Base-by-base conservation (phyloP, 495 filamentous ascomycete genomes). In the Aspergillus funiculosus region DNA sequence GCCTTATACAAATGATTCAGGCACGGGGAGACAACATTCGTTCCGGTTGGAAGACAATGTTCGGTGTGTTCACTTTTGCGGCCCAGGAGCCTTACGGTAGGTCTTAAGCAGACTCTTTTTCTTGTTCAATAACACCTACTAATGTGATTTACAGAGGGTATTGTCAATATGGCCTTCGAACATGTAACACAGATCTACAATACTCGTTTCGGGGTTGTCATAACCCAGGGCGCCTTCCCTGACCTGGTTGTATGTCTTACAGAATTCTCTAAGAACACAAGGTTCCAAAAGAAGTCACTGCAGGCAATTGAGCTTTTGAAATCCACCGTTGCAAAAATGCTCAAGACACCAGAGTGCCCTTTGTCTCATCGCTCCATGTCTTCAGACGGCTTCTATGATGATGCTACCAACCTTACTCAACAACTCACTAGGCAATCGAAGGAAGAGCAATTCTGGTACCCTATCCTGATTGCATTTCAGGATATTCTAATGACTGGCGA, bases 401-500 rank as follows among this genome's bases (percentile, higher is more conserved):
- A 71, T 38, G 66, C 58, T 46, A 65, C 72, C 20, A 79, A 76
- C 31, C 60, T 73, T 18, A 58, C 68, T 4, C 70, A 73, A 45
- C 72, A 73, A 34, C 69, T 73, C 37, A 75, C 62, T 27, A 67
- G 70, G 37, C 73, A 78, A 42, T 89, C 87, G 0, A 77, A 92
- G 51, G 90, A 97, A 58, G 94, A 97, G 60, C 91, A 95, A 27
- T 99, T 87, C 64, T 99, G 92, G 92, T 97, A 96, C 53, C 92
- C 92, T 0, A 85, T 99, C 21, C 75, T 99, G 9, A 97, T 97
- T 60, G 89, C 94, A 5, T 97, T 97, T 71, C 92, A 99, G 64
- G 92, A 99, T 66, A 89, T 97, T 15, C 72, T 99, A 15, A 99
- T 99, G 92, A 99, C 92, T 21, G 92, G 92, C 2, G 92, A 97